Evolutionary conservation across 2,329 filamentous ascomycete genomes (phyloP).

Genomic region (Apiospora arundinis): DNA sequence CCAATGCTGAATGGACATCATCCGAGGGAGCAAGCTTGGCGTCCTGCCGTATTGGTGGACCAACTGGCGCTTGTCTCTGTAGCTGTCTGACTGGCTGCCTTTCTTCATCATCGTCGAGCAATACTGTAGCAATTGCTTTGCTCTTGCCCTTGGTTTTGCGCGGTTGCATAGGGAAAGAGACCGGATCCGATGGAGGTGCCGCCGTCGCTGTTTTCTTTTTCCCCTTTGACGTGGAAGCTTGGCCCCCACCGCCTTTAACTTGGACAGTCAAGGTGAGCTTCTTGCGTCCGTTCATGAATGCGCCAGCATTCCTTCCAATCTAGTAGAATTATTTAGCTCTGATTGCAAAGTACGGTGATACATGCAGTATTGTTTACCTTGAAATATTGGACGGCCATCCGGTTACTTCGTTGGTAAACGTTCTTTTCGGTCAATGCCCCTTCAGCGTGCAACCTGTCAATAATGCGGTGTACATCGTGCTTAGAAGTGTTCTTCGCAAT

Average conservation of each 20-base stretch:
- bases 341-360: slow-evolving; percentile 24
- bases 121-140: slow-evolving; percentile 34
- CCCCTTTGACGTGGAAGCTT: slow-evolving; percentile 36
- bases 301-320: slow-evolving; percentile 46
- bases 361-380: slow-evolving; percentile 50
- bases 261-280: slow-evolving; percentile 50
- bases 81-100: slow-evolving; percentile 43
- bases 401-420: slow-evolving; percentile 61
- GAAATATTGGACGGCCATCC: slow-evolving; percentile 79
- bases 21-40: slow-evolving; percentile 57
- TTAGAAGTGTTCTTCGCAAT: slow-evolving; percentile 73
- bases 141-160: slow-evolving; percentile 40
- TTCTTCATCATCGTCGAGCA: slow-evolving; percentile 48
- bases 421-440: slow-evolving; percentile 77
- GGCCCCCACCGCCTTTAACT: slow-evolving; percentile 44
- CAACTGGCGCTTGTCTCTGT: slow-evolving; percentile 50
- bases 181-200: slow-evolving; percentile 50
- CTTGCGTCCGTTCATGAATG: slow-evolving; percentile 52
- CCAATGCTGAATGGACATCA: slow-evolving; percentile 66
- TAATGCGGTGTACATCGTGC: slow-evolving; percentile 82
- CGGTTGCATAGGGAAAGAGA: slow-evolving; percentile 58
- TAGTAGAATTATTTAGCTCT: slow-evolving; percentile 36
- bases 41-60: slow-evolving; percentile 65
- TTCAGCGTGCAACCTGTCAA: slow-evolving; percentile 76
- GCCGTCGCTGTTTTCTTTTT: slow-evolving; percentile 44